phyloP scores from a whole-genome alignment of 192 early-diverging fungal genomes.

The Podila minutissima region DNA sequence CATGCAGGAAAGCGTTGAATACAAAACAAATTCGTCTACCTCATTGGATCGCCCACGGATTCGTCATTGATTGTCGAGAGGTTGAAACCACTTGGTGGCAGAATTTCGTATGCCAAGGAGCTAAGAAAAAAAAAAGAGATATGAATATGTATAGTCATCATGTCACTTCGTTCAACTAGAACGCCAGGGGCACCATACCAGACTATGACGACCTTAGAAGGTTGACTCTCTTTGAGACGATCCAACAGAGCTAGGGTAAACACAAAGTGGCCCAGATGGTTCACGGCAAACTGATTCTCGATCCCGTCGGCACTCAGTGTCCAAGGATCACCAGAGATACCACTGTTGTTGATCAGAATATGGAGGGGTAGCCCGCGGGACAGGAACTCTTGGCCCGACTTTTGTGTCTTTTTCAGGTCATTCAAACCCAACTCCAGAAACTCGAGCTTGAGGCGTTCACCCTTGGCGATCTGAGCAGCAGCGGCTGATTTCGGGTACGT shows the following conservation, averaged over 20 bases:
- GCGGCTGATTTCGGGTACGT: not conserved
- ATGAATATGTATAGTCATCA: not conserved
- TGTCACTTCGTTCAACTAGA: not conserved
- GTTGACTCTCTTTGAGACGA: constrained; percentile 17
- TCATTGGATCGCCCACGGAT: constrained; percentile 6
- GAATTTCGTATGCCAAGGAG: constrained; percentile 11
- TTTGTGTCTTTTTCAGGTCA: constrained; percentile 1
- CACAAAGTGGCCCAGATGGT: constrained; percentile 52
- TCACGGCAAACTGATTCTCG: constrained; percentile 50
- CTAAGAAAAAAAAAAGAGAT: not conserved
- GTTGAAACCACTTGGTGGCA: constrained; percentile 25
- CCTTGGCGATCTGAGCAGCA: not conserved
- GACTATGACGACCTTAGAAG: constrained; percentile 56
- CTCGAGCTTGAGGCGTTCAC: constrained; percentile 6
- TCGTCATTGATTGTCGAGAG: constrained; percentile 45
- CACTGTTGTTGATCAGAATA: constrained; percentile 28
- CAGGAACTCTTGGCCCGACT: constrained; percentile 39
- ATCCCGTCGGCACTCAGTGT: constrained; percentile 29
- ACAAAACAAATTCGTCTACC: not conserved
- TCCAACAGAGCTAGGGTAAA: constrained; percentile 36
- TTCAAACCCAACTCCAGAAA: constrained; percentile 14
- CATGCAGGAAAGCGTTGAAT: too few relatives aligned
- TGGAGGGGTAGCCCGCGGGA: constrained; percentile 45
- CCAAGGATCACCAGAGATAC: not conserved
- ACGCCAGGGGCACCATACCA: not conserved